These are phyloP conservation scores for Fraxinus sp. DNA, from an alignment of 305 asterid species.

Conservation along the genomic window DNA sequence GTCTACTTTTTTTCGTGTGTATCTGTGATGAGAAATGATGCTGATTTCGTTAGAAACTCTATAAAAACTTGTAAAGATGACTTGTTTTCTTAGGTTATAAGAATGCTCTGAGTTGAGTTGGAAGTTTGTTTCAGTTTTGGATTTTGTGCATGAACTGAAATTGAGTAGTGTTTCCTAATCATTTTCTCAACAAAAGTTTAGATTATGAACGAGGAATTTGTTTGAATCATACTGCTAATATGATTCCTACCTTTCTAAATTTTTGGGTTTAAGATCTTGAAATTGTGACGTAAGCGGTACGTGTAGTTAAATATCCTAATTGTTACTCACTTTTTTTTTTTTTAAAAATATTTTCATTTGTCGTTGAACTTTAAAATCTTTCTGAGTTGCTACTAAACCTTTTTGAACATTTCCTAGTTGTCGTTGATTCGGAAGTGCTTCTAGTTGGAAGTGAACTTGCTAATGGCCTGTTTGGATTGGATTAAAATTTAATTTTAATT, in stretches of 20 bases:
- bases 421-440: no score
- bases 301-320: not conserved
- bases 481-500: no score
- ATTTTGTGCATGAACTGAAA: slow-evolving; percentile 28
- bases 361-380: not conserved
- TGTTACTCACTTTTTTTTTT: not conserved
- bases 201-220: not conserved
- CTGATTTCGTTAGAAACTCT: not conserved
- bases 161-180: not conserved
- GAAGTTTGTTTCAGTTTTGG: slow-evolving; percentile 6
- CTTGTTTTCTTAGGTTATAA: slow-evolving; percentile 28
- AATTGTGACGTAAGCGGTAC: not conserved
- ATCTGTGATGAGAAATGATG: not conserved
- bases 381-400: not conserved
- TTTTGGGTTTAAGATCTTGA: not conserved
- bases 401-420: not conserved
- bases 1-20: not conserved
- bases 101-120: slow-evolving; percentile 10
- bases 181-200: not conserved
- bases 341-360: not conserved
- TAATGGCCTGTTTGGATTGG: no score
- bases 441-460: no score
- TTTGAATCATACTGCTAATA: not conserved
- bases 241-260: not conserved
- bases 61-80: slow-evolving; percentile 28